Evolutionary conservation across 306 rosid species (phyloP), one percentile per base, ranked within the genome.

Genomic region (Dalbergia oliveri): DNA sequence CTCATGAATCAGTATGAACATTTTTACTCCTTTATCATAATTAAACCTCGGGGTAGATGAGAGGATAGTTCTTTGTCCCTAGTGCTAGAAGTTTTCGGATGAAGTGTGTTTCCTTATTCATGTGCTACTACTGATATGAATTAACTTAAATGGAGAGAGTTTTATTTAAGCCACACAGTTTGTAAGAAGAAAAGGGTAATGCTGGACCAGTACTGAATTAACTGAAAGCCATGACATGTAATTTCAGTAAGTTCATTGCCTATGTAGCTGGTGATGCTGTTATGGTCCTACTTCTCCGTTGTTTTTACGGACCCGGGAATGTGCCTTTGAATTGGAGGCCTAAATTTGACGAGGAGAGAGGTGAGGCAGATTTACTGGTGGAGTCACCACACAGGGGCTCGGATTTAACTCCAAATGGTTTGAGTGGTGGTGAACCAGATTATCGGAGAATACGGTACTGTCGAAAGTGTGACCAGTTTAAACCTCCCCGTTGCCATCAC

Each of bases 401-500:
- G 11, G 82, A 45, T 76, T 57, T 77, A 11, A 76, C 37, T 12
- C 68, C 79, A 13, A 79, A 72, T 79, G 86, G 69, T 57, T 41
- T 86, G 44, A 31, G 41, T 37, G 5, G 6, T 37, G 41, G 56
- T 34, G 89, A 87, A 31, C 69, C 68, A 10, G 76, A 82, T 33
- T 53, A 81, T 79, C 87, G 57, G 31, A 86, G 83, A 79, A 16
- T 79, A 44, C 89, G 94, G 59, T 92, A 73, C 78, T 92, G 97
- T 83, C 86, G 90, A 60, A 92, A 92, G 88, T 92, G 97, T 84
- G 86, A 90, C 81, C 91, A 83, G 61, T 90, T 79, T 75, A 92
- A 92, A 85, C 97, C 94, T 15, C 94, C 93, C 49, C 94, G 94
- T 34, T 86, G 88, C 83, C 97, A 92, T 78, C 97, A 92, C 60